Evolutionary conservation across 2,329 filamentous ascomycete species (phyloP).

Genomic region (Aspergillus calidoustus): DNA sequence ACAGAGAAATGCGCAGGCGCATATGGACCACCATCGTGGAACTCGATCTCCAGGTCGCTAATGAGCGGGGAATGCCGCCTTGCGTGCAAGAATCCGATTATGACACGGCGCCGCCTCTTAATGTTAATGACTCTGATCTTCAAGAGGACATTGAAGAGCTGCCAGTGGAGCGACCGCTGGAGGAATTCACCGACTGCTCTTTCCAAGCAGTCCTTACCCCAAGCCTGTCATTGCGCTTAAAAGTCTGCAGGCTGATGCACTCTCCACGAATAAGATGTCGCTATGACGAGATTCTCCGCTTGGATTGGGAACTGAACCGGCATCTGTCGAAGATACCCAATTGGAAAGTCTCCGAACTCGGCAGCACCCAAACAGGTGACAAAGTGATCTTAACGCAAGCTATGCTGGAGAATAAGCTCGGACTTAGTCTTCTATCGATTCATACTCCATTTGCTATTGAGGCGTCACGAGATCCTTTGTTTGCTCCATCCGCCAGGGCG

Average conservation of each 20-base stretch:
- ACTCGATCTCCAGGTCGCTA: conserved; percentile 59
- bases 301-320: conserved; percentile 46
- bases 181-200: conserved; percentile 43
- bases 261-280: conserved; percentile 41
- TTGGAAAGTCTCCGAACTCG: conserved; percentile 32
- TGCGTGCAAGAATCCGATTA: conserved; percentile 49
- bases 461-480: conserved; percentile 36
- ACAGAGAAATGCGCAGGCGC: conserved; percentile 55
- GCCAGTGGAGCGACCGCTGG: conserved; percentile 35
- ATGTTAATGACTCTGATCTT: conserved; percentile 57
- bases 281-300: conserved; percentile 45
- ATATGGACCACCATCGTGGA: conserved; percentile 63
- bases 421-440: conserved; percentile 43
- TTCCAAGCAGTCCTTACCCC: conserved; percentile 38
- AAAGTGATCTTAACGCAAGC: conserved; percentile 39
- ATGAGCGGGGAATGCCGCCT: conserved; percentile 61
- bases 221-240: conserved; percentile 39
- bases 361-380: conserved; percentile 29
- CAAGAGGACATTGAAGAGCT: conserved; percentile 36
- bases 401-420: conserved; percentile 41
- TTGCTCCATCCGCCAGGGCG: conserved; percentile 40
- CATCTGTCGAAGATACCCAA: conserved; percentile 40
- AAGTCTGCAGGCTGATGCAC: conserved; percentile 41
- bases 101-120: conserved; percentile 55
- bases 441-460: conserved; percentile 47